A percentile compares a stretch with the other conserved stretches of the same genome.
These are phyloP conservation scores for Paracorniculantispora psalliotae DNA, from an alignment of 2,329 filamentous ascomycete species.

Conservation along the genomic window DNA sequence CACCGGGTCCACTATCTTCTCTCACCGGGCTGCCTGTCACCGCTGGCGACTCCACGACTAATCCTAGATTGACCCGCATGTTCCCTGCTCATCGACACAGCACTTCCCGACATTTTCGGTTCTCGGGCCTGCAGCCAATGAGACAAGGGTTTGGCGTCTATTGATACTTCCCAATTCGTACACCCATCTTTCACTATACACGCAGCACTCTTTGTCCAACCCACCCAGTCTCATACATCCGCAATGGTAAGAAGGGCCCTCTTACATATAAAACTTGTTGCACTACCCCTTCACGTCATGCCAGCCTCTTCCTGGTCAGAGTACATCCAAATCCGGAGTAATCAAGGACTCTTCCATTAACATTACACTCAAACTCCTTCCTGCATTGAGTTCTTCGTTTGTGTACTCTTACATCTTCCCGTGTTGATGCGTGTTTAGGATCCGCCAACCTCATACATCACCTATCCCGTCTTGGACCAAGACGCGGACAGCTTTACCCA, in stretches of 20 bases:
- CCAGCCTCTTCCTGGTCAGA: no score
- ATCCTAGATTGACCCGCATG: slow-evolving; percentile 13
- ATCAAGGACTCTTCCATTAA: background rate
- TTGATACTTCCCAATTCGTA: background rate
- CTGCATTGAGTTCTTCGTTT: background rate
- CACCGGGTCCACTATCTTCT: slow-evolving; percentile 10
- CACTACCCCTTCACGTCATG: slow-evolving; percentile 1
- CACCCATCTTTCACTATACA: background rate
- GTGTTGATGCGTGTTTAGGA: slow-evolving; percentile 11
- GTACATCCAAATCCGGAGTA: no score
- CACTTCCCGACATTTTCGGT: background rate
- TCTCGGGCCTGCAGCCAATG: background rate
- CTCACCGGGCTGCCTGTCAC: slow-evolving; percentile 5
- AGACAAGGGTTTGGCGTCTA: background rate
- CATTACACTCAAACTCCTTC: background rate
- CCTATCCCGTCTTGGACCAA: background rate
- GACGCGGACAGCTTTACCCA: background rate
- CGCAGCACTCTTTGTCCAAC: slow-evolving; percentile 6
- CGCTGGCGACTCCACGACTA: slow-evolving; percentile 2
- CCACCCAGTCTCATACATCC: slow-evolving; percentile 9
- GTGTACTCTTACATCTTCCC: background rate
- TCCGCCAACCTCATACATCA: background rate
- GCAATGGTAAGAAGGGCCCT: slow-evolving; percentile 9
- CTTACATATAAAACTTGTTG: slow-evolving; percentile 9
- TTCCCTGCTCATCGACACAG: background rate